Evolutionary conservation across 2,329 filamentous ascomycete species (phyloP), one percentile per base, ranked within the genome.

Genomic region (Ceratocystis cubensis): DNA sequence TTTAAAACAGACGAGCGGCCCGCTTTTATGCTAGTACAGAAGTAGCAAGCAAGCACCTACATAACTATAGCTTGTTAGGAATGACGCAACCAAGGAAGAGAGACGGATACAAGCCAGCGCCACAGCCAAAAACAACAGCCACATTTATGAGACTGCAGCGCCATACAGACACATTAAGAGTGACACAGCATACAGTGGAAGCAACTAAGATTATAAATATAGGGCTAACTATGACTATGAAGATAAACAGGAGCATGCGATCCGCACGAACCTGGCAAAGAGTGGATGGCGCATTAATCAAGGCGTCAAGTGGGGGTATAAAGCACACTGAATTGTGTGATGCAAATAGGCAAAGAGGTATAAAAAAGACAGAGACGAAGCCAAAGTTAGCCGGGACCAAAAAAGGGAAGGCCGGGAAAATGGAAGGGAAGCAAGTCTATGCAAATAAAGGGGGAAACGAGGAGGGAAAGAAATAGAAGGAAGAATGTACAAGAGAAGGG

Each of bases 131-230:
- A 10, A 28, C 48, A 28, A 3, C 46, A 48, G 46, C 46, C 46
- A 48, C 37, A 13, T 41, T 15, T 15, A 13, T 13, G 37, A 22
- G 46, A 48, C 7, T 3, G 5, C 17, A 15, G 17, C 20, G 48
- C 48, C 48, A 28, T 20, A 53, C 13, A 28, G 1, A 25, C 7
- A 25, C 48, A 28, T 7, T 1, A 22, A 50, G 30, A 46, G 13
- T 10, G 41, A 17, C 13, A 48, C 17, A 7, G 13, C 4, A 37
- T 41, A 13, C 37, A 41, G 37, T 41, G 37, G 37, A 41, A 41
- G 10, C n/a, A 30, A 61, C 37, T 44, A 61, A 41, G 57, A 62
- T 61, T 44, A 44, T 62, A 10, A 62, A 62, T 62, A 62, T 45
- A 44, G 30, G 57, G 46, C 30, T 17, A 44, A 63, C 44, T 46